A percentile compares a stretch with the other conserved stretches of the same genome.
Evolutionary conservation across 2,329 filamentous ascomycete species (phyloP).

Genomic region (Aspergillus neoniger): DNA sequence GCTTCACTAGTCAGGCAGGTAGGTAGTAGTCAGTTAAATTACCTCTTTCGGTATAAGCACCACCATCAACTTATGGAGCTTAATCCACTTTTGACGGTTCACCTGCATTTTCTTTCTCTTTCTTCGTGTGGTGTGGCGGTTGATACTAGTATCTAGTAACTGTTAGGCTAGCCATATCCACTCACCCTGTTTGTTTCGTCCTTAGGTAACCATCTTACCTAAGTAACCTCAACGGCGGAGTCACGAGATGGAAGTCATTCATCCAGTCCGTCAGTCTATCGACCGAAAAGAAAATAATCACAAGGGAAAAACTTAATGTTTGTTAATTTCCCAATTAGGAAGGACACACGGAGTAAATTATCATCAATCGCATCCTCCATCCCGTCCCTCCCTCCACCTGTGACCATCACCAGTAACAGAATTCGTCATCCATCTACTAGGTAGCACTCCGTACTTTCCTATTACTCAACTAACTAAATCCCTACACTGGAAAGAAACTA

Average conservation of each 20-base stretch:
- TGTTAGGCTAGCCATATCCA: no score
- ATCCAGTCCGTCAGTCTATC: no score
- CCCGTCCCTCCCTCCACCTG: not conserved
- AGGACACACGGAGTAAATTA: not conserved
- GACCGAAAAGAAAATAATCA: no score
- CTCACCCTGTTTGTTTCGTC: no score
- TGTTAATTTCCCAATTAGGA: not conserved
- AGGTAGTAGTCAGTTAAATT: not conserved
- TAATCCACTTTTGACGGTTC: slow-evolving; percentile 6
- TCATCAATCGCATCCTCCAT: not conserved
- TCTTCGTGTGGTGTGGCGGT: not conserved
- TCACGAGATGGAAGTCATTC: no score
- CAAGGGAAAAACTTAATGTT: not conserved
- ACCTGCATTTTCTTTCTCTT: not conserved
- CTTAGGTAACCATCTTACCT: slow-evolving; percentile 4
- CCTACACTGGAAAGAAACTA: no score
- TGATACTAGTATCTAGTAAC: not conserved
- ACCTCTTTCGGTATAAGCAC: slow-evolving; percentile 6
- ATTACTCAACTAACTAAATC: not conserved
- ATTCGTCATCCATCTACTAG: not conserved
- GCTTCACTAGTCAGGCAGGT: not conserved
- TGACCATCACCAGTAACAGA: not conserved
- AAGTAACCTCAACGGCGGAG: not conserved
- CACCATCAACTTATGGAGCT: not conserved
- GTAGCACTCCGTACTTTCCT: not conserved